Evolutionary conservation across 805 yeast genomes (phyloP).

Genomic region (Candida pini): DNA sequence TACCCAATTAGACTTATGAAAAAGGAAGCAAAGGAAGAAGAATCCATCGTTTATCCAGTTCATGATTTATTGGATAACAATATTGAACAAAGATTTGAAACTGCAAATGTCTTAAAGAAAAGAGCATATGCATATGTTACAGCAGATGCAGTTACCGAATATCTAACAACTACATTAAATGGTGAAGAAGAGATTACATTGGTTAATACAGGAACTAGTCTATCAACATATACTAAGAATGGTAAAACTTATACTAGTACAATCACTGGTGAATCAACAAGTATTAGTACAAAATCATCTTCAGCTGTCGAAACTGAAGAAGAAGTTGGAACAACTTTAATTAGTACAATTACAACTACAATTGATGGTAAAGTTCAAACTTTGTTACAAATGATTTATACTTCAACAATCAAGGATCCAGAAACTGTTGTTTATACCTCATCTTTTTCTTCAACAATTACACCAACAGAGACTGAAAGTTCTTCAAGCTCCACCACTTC

Average conservation of each 20-base stretch:
- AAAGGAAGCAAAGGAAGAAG: slow-evolving; percentile 5
- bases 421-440: slow-evolving; percentile 16
- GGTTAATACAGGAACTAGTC: slow-evolving; percentile 3
- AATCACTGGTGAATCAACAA: slow-evolving; percentile 7
- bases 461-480: slow-evolving; percentile 3
- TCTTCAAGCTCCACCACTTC: slow-evolving; percentile 9
- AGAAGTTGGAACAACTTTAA: slow-evolving; percentile 4
- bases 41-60: slow-evolving; percentile 8
- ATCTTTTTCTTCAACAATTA: slow-evolving; percentile 11
- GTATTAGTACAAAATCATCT: slow-evolving; percentile 2
- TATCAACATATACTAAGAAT: slow-evolving; percentile 4
- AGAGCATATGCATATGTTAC: slow-evolving; percentile 25
- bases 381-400: slow-evolving; percentile 20
- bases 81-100: slow-evolving; percentile 4
- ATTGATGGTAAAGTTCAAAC: slow-evolving; percentile 14
- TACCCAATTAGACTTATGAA: slow-evolving; percentile 9
- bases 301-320: slow-evolving; percentile 3
- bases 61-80: slow-evolving; percentile 5
- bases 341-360: slow-evolving; percentile 16
- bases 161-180: slow-evolving; percentile 15
- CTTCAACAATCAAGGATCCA: slow-evolving; percentile 22
- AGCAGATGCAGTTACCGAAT: slow-evolving; percentile 20
- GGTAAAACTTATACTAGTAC: slow-evolving; percentile 5
- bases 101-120: slow-evolving; percentile 13
- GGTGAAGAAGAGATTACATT: slow-evolving; percentile 14